A percentile compares a stretch with the other conserved stretches of the same genome.
Evolutionary conservation across 2,329 filamentous ascomycete genomes (phyloP).

Genomic region (Phaeosphaeriaceae sp.): DNA sequence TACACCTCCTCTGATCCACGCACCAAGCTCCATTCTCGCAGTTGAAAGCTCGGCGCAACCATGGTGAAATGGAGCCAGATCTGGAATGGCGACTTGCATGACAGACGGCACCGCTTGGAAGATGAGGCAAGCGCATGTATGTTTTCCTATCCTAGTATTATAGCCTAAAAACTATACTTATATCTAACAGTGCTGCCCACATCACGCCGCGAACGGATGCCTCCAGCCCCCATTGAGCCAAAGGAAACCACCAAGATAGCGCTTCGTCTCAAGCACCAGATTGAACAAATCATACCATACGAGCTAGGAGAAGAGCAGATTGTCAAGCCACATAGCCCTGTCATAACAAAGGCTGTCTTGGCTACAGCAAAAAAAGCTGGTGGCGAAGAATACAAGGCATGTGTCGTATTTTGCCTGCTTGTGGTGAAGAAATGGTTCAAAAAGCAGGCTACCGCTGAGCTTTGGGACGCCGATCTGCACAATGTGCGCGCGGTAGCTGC

Average conservation of each 20-base stretch:
- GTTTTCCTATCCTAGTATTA: slow-evolving; percentile 13
- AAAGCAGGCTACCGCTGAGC: slow-evolving; percentile 76
- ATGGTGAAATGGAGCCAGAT: slow-evolving; percentile 51
- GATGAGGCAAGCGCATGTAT: slow-evolving; percentile 52
- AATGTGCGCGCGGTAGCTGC: slow-evolving; percentile 79
- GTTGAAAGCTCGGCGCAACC: slow-evolving; percentile 4
- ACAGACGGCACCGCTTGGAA: slow-evolving; percentile 47
- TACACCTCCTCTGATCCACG: too few species aligned
- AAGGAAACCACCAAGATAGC: slow-evolving; percentile 87
- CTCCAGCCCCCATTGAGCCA: slow-evolving; percentile 73
- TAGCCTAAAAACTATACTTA: slow-evolving; percentile 10
- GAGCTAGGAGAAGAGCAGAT: slow-evolving; percentile 80
- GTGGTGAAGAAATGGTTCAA: slow-evolving; percentile 79
- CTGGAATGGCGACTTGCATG: slow-evolving; percentile 45
- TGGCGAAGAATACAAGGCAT: slow-evolving; percentile 73
- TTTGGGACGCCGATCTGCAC: slow-evolving; percentile 92
- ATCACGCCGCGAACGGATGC: slow-evolving; percentile 61
- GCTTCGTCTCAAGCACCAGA: slow-evolving; percentile 85
- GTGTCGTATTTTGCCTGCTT: slow-evolving; percentile 83
- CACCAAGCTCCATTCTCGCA: too few species aligned
- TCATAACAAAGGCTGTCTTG: slow-evolving; percentile 83
- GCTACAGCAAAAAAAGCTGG: slow-evolving; percentile 83
- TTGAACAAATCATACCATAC: slow-evolving; percentile 88
- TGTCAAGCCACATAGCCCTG: slow-evolving; percentile 78
- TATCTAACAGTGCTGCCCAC: slow-evolving; percentile 66